phyloP scores from a whole-genome alignment of 1,284 basidiomycete genomes.

The Coriolopsis trogii region DNA sequence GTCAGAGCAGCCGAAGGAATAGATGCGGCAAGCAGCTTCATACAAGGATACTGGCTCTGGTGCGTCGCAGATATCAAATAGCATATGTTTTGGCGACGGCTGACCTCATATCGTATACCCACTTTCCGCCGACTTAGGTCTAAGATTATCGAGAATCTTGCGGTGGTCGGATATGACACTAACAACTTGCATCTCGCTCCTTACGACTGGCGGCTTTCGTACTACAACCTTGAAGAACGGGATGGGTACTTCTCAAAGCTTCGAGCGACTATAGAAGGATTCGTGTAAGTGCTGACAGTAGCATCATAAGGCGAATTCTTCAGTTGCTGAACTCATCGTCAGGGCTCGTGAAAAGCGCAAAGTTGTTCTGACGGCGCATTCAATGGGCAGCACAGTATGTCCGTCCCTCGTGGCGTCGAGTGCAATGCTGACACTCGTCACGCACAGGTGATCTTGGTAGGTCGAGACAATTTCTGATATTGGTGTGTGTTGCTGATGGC shows the following conservation, averaged over 20 bases:
- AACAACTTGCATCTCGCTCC: constrained; percentile 88
- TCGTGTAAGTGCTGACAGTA: constrained; percentile 76
- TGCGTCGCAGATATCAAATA: constrained; percentile 36
- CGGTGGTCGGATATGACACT: constrained; percentile 89
- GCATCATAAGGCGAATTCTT: too few relatives aligned
- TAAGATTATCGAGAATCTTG: constrained; percentile 93
- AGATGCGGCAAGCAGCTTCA: constrained; percentile 89
- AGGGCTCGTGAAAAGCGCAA: constrained; percentile 79
- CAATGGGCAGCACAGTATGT: constrained; percentile 84
- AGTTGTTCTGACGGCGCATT: constrained; percentile 87
- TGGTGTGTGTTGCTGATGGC: background rate
- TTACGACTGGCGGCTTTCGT: constrained; percentile 93
- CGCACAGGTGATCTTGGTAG: constrained; percentile 48
- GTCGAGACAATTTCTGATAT: background rate
- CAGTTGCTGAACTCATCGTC: constrained; percentile 6
- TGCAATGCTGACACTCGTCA: constrained; percentile 41
- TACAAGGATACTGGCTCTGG: constrained; percentile 97
- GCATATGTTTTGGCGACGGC: background rate
- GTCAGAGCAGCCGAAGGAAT: constrained; percentile 92
- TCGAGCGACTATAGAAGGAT: constrained; percentile 84
- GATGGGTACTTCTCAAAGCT: constrained; percentile 93
- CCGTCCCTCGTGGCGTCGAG: background rate
- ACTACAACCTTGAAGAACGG: constrained; percentile 88
- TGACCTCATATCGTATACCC: background rate
- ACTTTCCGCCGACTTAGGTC: constrained; percentile 53